Percentiles rank a stretch among this genome's conserved stretches.
phyloP scores from a whole-genome alignment of 192 early-diverging fungal species.

The Coemansia furcata region DNA sequence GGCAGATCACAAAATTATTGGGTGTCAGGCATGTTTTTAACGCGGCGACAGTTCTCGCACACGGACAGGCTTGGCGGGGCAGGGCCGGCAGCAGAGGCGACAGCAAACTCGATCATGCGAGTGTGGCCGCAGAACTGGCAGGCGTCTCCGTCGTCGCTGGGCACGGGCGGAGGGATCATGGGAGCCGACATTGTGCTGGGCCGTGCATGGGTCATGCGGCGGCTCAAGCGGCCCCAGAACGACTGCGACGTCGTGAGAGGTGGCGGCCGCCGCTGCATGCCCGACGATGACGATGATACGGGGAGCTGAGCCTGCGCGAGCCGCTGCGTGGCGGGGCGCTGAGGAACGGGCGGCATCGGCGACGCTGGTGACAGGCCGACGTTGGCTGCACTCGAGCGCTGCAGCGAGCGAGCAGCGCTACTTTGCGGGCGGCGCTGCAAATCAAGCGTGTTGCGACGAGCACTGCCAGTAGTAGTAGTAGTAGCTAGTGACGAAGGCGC shows the following conservation, averaged over 20 bases:
- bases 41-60: conserved; percentile 42
- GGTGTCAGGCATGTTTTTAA: conserved; percentile 26
- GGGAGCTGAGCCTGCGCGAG: not conserved
- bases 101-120: conserved; percentile 38
- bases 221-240: conserved; percentile 38
- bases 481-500: not conserved
- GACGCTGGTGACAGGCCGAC: not conserved
- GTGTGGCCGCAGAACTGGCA: conserved; percentile 39
- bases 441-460: not conserved
- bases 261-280: not conserved
- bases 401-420: not conserved
- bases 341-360: not conserved
- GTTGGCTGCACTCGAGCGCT: conserved; percentile 4
- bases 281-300: not conserved
- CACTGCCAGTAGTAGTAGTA: not conserved
- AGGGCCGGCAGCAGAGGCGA: conserved; percentile 11
- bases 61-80: conserved; percentile 17
- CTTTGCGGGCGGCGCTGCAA: not conserved
- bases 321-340: not conserved
- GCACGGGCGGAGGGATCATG: not conserved
- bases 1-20: not conserved
- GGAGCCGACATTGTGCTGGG: not conserved
- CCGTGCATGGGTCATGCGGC: conserved; percentile 28
- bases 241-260: conserved; percentile 8
- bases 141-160: conserved; percentile 2